Percentiles rank a stretch among this genome's conserved stretches.
Conservation (phyloP, 139 green algal genomes). For the Auxenochlorella pyrenoidosa region DNA sequence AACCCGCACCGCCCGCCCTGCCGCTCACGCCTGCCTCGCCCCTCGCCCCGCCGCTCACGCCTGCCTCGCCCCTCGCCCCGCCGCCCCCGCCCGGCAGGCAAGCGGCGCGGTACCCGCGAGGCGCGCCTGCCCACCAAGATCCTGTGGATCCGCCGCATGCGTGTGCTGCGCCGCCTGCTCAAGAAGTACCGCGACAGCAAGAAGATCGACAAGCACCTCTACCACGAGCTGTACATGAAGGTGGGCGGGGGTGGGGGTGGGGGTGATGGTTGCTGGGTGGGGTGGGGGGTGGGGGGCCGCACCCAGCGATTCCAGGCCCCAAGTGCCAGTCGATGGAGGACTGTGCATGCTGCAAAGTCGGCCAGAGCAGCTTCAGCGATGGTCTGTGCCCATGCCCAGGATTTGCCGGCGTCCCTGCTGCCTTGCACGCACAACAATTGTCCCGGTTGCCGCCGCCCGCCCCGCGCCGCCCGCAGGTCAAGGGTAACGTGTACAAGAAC, state of each 20-base stretch:
- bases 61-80: background rate
- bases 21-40: background rate
- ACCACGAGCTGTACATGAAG: conserved; percentile 99
- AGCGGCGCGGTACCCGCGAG: conserved; percentile 97
- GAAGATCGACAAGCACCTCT: conserved; percentile 99
- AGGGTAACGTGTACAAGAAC: conserved; percentile 99
- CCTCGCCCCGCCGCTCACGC: background rate
- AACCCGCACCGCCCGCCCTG: background rate
- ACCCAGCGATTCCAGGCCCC: too few relatives aligned
- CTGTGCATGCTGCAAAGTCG: too few relatives aligned
- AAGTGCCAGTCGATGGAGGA: too few relatives aligned
- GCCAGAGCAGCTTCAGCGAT: background rate
- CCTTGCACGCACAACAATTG: too few relatives aligned
- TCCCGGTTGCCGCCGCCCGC: too few relatives aligned
- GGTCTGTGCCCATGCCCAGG: background rate
- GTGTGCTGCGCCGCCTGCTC: conserved; percentile 96
- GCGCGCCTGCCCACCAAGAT: conserved; percentile 97
- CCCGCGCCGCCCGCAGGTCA: conserved; percentile 71
- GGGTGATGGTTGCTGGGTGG: background rate
- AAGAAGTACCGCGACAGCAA: conserved; percentile 99
- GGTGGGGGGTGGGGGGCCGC: too few relatives aligned
- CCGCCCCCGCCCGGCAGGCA: conserved; percentile 75
- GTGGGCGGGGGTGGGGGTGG: conserved; percentile 37
- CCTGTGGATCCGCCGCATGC: conserved; percentile 96
- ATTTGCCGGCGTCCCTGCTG: background rate